These are phyloP conservation scores for Podospora pseudocomata DNA, from an alignment of 495 filamentous ascomycete genomes.

Conservation along the genomic window DNA sequence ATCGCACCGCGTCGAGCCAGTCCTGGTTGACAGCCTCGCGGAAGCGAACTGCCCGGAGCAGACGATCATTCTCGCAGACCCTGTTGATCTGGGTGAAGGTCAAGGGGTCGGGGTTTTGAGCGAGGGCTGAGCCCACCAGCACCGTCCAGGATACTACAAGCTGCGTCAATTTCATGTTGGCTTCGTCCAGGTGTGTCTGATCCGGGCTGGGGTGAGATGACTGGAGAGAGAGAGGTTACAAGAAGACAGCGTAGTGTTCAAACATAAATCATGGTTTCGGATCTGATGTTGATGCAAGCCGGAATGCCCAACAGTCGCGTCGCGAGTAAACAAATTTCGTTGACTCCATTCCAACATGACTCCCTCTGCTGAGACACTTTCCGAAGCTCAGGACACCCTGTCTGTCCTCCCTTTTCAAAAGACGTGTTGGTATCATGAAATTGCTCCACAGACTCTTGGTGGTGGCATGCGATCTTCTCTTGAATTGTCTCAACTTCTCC, in stretches of 20 bases:
- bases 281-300: not conserved
- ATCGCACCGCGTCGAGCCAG: not conserved
- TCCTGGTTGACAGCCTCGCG: not conserved
- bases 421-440: not conserved
- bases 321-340: not conserved
- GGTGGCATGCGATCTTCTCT: not conserved
- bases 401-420: not conserved
- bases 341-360: not conserved
- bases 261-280: slow-evolving; percentile 4
- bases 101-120: not conserved
- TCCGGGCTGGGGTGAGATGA: not conserved
- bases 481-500: not conserved
- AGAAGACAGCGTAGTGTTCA: not conserved
- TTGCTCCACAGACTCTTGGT: not conserved
- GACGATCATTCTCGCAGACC: not conserved
- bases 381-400: not conserved
- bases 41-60: not conserved
- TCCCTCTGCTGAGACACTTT: not conserved
- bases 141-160: not conserved
- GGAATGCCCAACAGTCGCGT: slow-evolving; percentile 3
- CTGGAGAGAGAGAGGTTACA: not conserved
- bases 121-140: not conserved
- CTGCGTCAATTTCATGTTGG: slow-evolving; percentile 4
- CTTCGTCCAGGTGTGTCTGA: not conserved
- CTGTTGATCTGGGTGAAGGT: not conserved